Conservation (phyloP, 1,284 basidiomycete genomes). For the Fomitopsis schrenkii region DNA sequence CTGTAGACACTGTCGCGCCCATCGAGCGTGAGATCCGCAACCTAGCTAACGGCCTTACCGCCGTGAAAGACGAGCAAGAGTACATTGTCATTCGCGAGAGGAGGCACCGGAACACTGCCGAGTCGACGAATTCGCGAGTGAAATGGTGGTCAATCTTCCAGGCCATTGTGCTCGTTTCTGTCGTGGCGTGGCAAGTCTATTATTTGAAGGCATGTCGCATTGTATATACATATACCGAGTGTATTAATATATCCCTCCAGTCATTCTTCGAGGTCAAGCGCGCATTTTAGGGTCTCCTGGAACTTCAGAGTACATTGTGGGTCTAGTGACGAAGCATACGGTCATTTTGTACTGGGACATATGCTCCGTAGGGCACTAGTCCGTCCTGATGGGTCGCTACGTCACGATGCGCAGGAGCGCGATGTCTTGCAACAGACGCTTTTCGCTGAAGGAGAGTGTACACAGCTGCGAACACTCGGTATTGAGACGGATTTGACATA, state of each 20-base stretch:
- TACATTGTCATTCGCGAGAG: conserved; percentile 95
- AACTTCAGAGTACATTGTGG: background rate
- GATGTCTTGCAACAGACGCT: too few relatives aligned
- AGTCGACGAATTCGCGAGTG: conserved; percentile 93
- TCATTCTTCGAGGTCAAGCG: conserved; percentile 95
- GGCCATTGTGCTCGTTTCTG: conserved; percentile 79
- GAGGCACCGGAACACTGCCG: conserved; percentile 91
- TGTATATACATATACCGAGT: background rate
- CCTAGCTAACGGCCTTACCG: conserved; percentile 79
- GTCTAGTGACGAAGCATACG: background rate
- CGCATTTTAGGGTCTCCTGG: conserved; percentile 56
- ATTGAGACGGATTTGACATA: too few relatives aligned
- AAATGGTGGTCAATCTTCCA: conserved; percentile 99
- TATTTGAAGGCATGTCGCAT: conserved; percentile 82
- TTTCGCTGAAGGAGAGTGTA: too few relatives aligned
- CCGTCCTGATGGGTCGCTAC: too few relatives aligned
- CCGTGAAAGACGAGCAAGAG: conserved; percentile 98
- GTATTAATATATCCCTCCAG: conserved; percentile 28
- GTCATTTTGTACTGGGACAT: background rate
- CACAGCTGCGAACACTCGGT: too few relatives aligned
- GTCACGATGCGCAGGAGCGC: too few relatives aligned
- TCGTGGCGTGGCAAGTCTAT: conserved; percentile 97
- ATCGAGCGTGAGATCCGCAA: conserved; percentile 94
- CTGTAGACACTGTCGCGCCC: conserved; percentile 76
- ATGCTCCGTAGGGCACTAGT: too few relatives aligned